Evolutionary conservation across 441 rosid species (phyloP).

Genomic region (Adansonia gregorii): DNA sequence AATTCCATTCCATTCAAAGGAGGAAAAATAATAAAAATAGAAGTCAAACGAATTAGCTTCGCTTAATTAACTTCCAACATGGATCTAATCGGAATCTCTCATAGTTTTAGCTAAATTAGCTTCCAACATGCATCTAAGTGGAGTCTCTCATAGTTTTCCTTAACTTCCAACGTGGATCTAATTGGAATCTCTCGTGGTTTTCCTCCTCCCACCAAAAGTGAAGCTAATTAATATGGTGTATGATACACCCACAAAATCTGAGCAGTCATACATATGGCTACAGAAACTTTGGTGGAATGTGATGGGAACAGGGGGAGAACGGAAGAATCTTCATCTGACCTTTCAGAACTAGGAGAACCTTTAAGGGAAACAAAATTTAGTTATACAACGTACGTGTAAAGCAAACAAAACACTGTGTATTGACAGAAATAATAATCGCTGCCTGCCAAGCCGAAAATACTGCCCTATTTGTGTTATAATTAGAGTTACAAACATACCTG

Average conservation of each 20-base stretch:
- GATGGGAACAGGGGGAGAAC: conserved; percentile 12
- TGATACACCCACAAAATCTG: background rate
- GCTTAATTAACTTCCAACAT: background rate
- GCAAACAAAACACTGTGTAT: background rate
- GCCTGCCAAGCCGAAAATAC: no score
- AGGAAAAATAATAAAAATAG: background rate
- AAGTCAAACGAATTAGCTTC: background rate
- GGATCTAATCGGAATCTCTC: no score
- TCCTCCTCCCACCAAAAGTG: background rate
- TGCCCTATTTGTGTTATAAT: no score
- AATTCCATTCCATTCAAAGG: background rate
- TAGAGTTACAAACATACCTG: background rate
- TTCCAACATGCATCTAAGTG: no score
- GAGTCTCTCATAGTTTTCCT: no score
- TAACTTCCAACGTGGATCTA: no score
- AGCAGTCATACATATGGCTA: conserved; percentile 20
- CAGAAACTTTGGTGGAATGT: conserved; percentile 15
- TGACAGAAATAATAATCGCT: no score
- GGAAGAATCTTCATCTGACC: conserved; percentile 45
- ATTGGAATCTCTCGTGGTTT: background rate
- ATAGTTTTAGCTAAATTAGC: no score
- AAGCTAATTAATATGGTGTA: background rate
- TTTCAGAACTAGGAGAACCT: conserved; percentile 47
- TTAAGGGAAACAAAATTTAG: background rate
- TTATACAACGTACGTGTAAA: background rate